Conservation (phyloP, 1,284 basidiomycete species). For the Laetiporus sulphureus region DNA sequence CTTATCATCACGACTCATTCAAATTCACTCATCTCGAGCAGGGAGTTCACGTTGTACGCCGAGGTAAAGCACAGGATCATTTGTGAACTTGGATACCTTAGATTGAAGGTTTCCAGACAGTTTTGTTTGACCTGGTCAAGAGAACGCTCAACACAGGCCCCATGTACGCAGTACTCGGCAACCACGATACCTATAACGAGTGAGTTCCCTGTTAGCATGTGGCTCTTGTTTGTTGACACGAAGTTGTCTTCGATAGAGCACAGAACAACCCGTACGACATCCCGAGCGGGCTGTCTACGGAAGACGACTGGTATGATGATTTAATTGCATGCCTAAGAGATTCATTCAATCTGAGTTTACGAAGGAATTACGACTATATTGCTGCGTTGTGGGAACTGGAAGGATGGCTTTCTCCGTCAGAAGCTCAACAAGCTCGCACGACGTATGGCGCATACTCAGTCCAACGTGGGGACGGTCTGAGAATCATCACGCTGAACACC, state of each 20-base stretch:
- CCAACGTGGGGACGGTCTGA: conserved; percentile 57
- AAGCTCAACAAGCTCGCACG: conserved; percentile 50
- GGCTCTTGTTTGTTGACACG: neutral
- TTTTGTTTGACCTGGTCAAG: conserved; percentile 62
- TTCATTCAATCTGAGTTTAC: no score
- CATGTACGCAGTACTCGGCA: conserved; percentile 67
- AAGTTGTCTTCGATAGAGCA: conserved; percentile 31
- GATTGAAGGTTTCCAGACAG: no score
- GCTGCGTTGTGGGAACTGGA: conserved; percentile 65
- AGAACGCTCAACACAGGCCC: conserved; percentile 54
- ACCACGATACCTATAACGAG: conserved; percentile 69
- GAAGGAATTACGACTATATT: conserved; percentile 77
- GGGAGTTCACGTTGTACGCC: conserved; percentile 40
- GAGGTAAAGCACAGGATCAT: conserved; percentile 47
- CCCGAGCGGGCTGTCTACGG: conserved; percentile 42
- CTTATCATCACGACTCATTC: no score
- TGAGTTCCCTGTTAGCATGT: conserved; percentile 17
- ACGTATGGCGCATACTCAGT: conserved; percentile 78
- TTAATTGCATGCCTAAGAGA: neutral
- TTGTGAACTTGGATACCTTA: no score
- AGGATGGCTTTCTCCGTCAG: conserved; percentile 53
- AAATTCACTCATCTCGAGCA: no score
- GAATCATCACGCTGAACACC: conserved; percentile 74
- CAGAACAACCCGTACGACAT: conserved; percentile 59
- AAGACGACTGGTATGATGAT: conserved; percentile 58